Conservation (phyloP, 495 filamentous ascomycete species). For the Penicillium egyptiacum region DNA sequence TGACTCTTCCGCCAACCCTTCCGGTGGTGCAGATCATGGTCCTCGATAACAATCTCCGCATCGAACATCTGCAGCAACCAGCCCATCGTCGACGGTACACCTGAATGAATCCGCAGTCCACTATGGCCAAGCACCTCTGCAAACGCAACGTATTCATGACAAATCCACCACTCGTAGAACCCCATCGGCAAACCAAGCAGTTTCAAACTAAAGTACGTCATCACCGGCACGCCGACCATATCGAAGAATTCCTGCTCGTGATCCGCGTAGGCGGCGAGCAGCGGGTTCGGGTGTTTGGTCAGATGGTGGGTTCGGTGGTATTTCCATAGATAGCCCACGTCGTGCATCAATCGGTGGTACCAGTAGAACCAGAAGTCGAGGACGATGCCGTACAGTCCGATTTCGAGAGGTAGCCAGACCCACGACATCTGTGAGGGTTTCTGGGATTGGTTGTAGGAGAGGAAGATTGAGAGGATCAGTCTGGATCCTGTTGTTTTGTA, state of each 20-base stretch:
- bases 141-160: constrained; percentile 43
- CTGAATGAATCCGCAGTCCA: constrained; percentile 38
- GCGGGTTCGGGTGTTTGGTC: constrained; percentile 45
- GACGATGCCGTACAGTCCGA: constrained; percentile 42
- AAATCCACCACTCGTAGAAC: constrained; percentile 49
- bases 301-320: constrained; percentile 48
- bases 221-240: constrained; percentile 40
- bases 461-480: constrained; percentile 28
- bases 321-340: constrained; percentile 41
- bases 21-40: constrained; percentile 47
- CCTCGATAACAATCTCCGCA: constrained; percentile 44
- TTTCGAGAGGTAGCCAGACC: constrained; percentile 39
- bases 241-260: constrained; percentile 48
- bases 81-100: constrained; percentile 35
- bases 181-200: constrained; percentile 40
- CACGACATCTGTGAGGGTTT: constrained; percentile 49
- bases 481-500: constrained; percentile 38
- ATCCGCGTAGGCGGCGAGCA: constrained; percentile 45
- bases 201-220: constrained; percentile 36
- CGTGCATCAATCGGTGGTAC: constrained; percentile 47
- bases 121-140: constrained; percentile 44
- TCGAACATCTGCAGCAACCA: constrained; percentile 39
- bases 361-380: constrained; percentile 51
- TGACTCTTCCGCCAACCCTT: constrained; percentile 47
- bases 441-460: constrained; percentile 26